phyloP scores from a whole-genome alignment of 495 filamentous ascomycete species.

The Podospora australis region DNA sequence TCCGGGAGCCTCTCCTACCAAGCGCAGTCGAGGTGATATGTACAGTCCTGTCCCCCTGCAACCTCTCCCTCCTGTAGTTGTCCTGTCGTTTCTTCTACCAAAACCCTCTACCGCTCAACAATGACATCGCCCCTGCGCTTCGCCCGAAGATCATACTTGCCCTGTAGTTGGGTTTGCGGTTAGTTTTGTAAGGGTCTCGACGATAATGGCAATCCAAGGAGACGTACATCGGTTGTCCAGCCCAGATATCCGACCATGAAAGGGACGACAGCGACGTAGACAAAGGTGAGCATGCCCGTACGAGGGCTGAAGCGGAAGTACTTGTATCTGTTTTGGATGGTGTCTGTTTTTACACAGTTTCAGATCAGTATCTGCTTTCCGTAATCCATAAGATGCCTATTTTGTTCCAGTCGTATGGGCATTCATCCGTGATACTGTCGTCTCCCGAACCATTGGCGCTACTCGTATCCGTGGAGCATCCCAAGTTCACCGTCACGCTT shows the following conservation, averaged over 20 bases:
- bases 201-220: background rate
- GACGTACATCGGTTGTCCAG: constrained; percentile 75
- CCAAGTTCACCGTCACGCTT: too few relatives aligned
- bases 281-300: constrained; percentile 70
- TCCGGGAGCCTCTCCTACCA: too few relatives aligned
- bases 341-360: constrained; percentile 48
- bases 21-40: too few relatives aligned
- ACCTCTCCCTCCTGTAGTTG: too few relatives aligned
- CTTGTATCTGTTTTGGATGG: constrained; percentile 80
- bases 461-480: too few relatives aligned
- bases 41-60: too few relatives aligned
- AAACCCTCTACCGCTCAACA: constrained; percentile 59
- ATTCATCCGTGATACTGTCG: too few relatives aligned
- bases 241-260: constrained; percentile 59
- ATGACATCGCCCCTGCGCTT: constrained; percentile 82
- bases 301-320: constrained; percentile 90
- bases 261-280: constrained; percentile 68
- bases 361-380: background rate
- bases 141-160: constrained; percentile 76
- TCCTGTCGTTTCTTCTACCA: too few relatives aligned
- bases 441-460: too few relatives aligned
- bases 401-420: too few relatives aligned
- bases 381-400: too few relatives aligned
- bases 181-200: background rate
- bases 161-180: constrained; percentile 44